Evolutionary conservation across 495 filamentous ascomycete species (phyloP).

Genomic region (Tetracladium marchalianum): DNA sequence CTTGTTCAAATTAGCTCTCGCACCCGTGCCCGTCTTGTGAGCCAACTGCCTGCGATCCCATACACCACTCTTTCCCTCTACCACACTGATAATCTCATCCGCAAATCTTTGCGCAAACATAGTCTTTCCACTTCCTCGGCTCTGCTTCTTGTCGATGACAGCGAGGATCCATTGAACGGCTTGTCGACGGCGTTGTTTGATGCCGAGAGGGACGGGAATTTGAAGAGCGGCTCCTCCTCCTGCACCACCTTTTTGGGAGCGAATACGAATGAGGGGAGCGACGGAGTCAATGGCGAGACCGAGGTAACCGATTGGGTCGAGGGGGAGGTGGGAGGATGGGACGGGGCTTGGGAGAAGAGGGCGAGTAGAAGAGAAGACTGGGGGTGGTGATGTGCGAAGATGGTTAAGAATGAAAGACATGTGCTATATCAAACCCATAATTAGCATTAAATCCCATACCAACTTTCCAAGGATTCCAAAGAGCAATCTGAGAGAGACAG

Average conservation of each 20-base stretch:
- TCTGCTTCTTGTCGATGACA: conserved; percentile 59
- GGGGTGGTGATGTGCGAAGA: conserved; percentile 76
- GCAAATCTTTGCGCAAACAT: conserved; percentile 71
- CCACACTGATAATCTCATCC: conserved; percentile 76
- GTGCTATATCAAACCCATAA: conserved; percentile 43
- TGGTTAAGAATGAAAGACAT: conserved; percentile 76
- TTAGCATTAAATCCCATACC: conserved; percentile 2
- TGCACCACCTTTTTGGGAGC: conserved; percentile 61
- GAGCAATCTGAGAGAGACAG: conserved; percentile 1
- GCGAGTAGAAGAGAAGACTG: conserved; percentile 52
- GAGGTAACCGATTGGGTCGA: conserved; percentile 70
- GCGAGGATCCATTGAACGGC: conserved; percentile 87
- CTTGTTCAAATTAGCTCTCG: conserved; percentile 58
- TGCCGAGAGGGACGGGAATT: conserved; percentile 64
- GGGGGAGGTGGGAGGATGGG: conserved; percentile 60
- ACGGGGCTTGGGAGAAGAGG: conserved; percentile 67
- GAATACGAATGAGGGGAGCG: conserved; percentile 77
- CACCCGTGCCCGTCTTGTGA: conserved; percentile 64
- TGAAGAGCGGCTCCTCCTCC: conserved; percentile 81
- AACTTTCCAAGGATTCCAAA: not conserved
- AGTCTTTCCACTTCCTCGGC: conserved; percentile 47
- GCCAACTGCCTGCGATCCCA: conserved; percentile 70
- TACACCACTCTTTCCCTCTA: conserved; percentile 71
- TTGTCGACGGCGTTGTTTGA: conserved; percentile 62
- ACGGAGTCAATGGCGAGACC: conserved; percentile 90